Percentiles rank a stretch among this genome's conserved stretches.
Conservation (phyloP, 331 rosid species). For the Malus hybrid region DNA sequence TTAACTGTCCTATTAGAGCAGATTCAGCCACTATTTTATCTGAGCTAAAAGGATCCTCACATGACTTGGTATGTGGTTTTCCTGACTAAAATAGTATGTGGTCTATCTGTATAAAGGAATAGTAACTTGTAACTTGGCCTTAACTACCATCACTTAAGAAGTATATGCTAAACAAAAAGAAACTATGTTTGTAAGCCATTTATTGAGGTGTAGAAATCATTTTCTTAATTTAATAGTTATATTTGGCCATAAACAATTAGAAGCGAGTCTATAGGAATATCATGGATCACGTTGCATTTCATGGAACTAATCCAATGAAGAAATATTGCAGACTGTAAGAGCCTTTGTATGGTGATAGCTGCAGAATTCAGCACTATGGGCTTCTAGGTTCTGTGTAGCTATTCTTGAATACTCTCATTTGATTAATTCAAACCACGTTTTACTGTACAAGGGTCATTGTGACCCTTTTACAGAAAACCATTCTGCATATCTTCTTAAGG, state of each 20-base stretch:
- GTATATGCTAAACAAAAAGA: not conserved
- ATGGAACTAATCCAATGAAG: not conserved
- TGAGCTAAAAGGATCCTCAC: slow-evolving; percentile 83
- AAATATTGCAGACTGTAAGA: not conserved
- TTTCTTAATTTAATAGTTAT: not conserved
- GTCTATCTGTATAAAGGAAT: not conserved
- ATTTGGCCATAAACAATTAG: not conserved
- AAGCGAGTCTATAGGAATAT: not conserved
- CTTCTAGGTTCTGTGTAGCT: not conserved
- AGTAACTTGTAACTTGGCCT: not conserved
- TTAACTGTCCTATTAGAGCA: slow-evolving; percentile 92
- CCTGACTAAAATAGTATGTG: not conserved
- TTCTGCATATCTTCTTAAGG: not conserved
- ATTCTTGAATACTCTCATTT: not conserved
- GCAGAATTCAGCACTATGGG: not conserved
- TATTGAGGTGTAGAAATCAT: not conserved
- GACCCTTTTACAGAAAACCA: not conserved
- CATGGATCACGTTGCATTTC: not conserved
- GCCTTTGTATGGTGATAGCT: not conserved
- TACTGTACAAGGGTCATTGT: not conserved
- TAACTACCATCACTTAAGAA: not conserved
- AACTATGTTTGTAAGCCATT: not conserved
- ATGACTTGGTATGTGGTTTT: slow-evolving; percentile 69
- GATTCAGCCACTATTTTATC: slow-evolving; percentile 82
- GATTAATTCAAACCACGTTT: not conserved